Evolutionary conservation across 208 protist genomes (phyloP).

Genomic region (Herpetomonas tarakana): DNA sequence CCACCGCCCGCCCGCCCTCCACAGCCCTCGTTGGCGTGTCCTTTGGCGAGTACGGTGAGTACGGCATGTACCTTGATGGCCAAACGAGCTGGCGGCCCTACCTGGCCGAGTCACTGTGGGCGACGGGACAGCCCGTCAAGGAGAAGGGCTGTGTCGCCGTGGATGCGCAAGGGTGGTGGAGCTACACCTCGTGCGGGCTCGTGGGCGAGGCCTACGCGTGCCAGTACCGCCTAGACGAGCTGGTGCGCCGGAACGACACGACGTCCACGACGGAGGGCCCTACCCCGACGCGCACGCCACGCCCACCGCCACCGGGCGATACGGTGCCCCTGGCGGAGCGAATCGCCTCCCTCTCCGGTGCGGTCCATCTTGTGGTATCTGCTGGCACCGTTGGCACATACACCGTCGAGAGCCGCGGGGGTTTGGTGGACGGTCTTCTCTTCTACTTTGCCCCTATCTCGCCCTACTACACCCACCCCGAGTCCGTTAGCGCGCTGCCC

Average conservation of each 20-base stretch:
- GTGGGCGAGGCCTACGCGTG: constrained; percentile 32
- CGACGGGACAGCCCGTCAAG: constrained; percentile 24
- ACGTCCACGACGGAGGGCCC: constrained; percentile 14
- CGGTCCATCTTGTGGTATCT: constrained; percentile 59
- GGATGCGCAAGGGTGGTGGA: constrained; percentile 37
- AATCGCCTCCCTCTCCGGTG: constrained; percentile 40
- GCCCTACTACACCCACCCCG: constrained; percentile 24
- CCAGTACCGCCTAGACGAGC: constrained; percentile 29
- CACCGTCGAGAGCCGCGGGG: constrained; percentile 26
- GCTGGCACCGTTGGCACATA: constrained; percentile 59
- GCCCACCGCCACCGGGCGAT: not conserved
- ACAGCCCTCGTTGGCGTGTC: constrained; percentile 48
- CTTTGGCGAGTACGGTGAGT: constrained; percentile 37
- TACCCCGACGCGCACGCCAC: constrained; percentile 12
- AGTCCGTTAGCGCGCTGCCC: not conserved
- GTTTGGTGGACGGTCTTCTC: constrained; percentile 35
- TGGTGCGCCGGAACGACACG: constrained; percentile 19
- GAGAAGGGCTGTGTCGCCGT: constrained; percentile 52
- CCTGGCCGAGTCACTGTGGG: constrained; percentile 44
- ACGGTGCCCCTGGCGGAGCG: constrained; percentile 29
- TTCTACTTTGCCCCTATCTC: constrained; percentile 62
- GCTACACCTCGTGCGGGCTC: constrained; percentile 40
- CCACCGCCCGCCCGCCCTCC: not conserved
- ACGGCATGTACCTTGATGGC: constrained; percentile 50
- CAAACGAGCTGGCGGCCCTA: constrained; percentile 17